Percentiles rank a stretch among this genome's conserved stretches.
phyloP scores from a whole-genome alignment of 2,329 filamentous ascomycete genomes.

The Pseudofabraea citricarpa region DNA sequence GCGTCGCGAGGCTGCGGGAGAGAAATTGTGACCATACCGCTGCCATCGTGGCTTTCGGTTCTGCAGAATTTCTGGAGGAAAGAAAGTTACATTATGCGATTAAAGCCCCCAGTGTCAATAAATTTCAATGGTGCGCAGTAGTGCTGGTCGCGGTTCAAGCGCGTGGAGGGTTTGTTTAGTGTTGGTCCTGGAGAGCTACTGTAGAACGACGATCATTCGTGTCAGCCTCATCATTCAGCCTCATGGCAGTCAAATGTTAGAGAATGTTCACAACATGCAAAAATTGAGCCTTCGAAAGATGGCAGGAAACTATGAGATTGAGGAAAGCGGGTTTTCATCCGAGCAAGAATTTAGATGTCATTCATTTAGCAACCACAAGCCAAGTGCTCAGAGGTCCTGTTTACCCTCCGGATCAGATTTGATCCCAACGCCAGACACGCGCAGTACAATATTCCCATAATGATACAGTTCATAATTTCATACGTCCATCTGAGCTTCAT shows the following conservation, averaged over 20 bases:
- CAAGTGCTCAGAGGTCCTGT: background rate
- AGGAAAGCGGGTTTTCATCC: background rate
- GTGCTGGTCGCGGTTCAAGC: no score
- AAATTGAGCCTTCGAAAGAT: no score
- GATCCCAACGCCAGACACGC: background rate
- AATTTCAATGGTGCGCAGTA: no score
- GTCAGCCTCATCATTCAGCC: no score
- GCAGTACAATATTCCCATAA: background rate
- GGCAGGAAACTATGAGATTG: background rate
- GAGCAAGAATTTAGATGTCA: no score
- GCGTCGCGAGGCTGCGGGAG: conserved; percentile 41
- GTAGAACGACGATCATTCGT: no score
- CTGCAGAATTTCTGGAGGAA: background rate
- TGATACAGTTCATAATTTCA: background rate
- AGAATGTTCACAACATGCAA: no score
- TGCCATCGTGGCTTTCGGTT: conserved; percentile 1
- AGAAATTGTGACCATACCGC: conserved; percentile 46
- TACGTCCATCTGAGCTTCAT: background rate
- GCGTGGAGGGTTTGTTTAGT: no score
- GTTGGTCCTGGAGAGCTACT: no score
- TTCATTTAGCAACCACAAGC: no score
- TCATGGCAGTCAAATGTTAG: no score
- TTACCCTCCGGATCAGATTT: background rate
- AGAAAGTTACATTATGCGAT: conserved; percentile 1
- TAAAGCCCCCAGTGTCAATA: no score